phyloP scores from a whole-genome alignment of 164 flowering plant species.

The Stephania yunnanensis region DNA sequence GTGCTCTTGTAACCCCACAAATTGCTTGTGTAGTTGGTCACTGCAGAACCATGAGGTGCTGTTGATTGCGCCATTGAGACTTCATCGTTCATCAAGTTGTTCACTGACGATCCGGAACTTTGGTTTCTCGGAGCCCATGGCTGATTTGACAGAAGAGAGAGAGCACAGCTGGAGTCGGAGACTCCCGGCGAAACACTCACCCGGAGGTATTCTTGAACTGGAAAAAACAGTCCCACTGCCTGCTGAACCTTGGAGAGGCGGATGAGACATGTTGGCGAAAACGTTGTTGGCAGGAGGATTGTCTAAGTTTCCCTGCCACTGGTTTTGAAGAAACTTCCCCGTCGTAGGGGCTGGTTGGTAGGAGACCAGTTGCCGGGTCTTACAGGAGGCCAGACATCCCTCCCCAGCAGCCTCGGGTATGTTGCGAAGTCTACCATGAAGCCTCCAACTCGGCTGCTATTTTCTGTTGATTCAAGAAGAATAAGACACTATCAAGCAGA shows the following conservation, averaged over 20 bases:
- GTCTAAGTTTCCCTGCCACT: slow-evolving; percentile 44
- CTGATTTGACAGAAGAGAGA: slow-evolving; percentile 99
- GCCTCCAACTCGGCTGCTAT: slow-evolving; percentile 46
- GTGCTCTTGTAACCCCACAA: slow-evolving; percentile 48
- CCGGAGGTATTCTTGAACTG: slow-evolving; percentile 37
- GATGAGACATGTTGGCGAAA: slow-evolving; percentile 16
- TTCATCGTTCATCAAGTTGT: slow-evolving; percentile 25
- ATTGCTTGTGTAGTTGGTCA: slow-evolving; percentile 25
- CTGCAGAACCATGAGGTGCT: slow-evolving; percentile 25
- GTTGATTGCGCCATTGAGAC: slow-evolving; percentile 28
- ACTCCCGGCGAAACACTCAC: slow-evolving; percentile 54
- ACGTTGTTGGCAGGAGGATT: slow-evolving; percentile 32
- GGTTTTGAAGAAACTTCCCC: slow-evolving; percentile 34
- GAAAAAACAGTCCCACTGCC: slow-evolving; percentile 36
- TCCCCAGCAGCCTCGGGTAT: slow-evolving; percentile 34
- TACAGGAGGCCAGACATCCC: slow-evolving; percentile 43
- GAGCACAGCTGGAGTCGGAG: slow-evolving; percentile 85
- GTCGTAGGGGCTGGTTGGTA: slow-evolving; percentile 18
- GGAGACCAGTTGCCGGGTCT: slow-evolving; percentile 34
- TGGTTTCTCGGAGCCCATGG: slow-evolving; percentile 54
- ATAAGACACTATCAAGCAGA: neutral
- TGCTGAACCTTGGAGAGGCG: slow-evolving; percentile 37
- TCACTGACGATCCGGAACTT: slow-evolving; percentile 26
- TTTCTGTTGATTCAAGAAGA: slow-evolving; percentile 37
- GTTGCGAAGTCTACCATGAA: slow-evolving; percentile 64